Evolutionary conservation across 225 moss, liverwort and hornwort species (phyloP).

Genomic region (Thuidium tamariscinum): DNA sequence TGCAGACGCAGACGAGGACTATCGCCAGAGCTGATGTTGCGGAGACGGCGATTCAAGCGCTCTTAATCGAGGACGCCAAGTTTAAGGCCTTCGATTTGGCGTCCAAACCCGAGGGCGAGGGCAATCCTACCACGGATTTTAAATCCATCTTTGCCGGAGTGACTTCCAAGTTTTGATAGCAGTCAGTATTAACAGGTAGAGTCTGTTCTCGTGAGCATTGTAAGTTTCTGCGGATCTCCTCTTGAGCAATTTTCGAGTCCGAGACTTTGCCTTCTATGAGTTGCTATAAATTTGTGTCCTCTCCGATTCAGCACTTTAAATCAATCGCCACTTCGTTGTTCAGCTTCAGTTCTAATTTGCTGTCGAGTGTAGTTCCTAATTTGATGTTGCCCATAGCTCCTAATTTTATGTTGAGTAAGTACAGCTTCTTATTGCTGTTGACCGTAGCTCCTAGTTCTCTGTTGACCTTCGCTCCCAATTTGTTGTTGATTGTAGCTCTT

Average conservation of each 20-base stretch:
- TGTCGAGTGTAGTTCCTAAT: background rate
- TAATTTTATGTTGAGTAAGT: background rate
- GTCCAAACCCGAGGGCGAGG: conserved; percentile 78
- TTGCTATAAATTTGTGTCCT: background rate
- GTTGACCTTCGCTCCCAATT: background rate
- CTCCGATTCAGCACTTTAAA: background rate
- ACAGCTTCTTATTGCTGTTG: background rate
- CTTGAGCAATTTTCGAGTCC: background rate
- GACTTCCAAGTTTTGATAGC: conserved; percentile 44
- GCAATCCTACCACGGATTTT: conserved; percentile 53
- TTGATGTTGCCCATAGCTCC: background rate
- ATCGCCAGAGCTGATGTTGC: conserved; percentile 71
- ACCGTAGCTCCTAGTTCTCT: background rate
- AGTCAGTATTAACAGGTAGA: background rate
- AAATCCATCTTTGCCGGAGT: conserved; percentile 49
- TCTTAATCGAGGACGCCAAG: conserved; percentile 66
- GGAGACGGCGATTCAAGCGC: conserved; percentile 56
- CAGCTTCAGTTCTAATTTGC: background rate
- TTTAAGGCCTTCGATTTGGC: conserved; percentile 73
- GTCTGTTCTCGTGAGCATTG: background rate
- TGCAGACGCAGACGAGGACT: conserved; percentile 51
- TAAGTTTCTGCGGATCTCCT: background rate
- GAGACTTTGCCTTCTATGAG: background rate
- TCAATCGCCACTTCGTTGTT: background rate
- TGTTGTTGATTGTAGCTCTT: background rate